Percentiles rank a stretch among this genome's conserved stretches.
Conservation (phyloP, 768 basidiomycete genomes). For the Pisolithus orientalis region DNA sequence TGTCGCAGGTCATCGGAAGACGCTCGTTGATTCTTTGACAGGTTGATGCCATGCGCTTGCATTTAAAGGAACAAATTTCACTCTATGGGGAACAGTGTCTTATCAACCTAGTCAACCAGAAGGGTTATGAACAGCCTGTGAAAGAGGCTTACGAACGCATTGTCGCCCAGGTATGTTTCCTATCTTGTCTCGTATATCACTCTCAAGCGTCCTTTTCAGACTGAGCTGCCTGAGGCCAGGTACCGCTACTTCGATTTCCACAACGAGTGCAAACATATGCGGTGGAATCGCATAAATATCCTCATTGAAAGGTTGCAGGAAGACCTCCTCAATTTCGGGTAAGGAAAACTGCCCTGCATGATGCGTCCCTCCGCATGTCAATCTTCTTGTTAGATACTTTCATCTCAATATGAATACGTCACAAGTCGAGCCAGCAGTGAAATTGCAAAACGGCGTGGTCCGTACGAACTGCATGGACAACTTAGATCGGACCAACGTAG, state of each 20-base stretch:
- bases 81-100: constrained; percentile 74
- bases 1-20: neutral
- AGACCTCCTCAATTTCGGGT: constrained; percentile 68
- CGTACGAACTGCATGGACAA: constrained; percentile 99
- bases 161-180: constrained; percentile 47
- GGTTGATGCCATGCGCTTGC: constrained; percentile 65
- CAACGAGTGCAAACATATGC: constrained; percentile 88
- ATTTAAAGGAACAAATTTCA: constrained; percentile 66
- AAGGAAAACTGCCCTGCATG: constrained; percentile 1
- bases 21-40: constrained; percentile 24
- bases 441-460: constrained; percentile 68
- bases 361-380: constrained; percentile 1
- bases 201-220: constrained; percentile 29
- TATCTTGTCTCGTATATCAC: neutral
- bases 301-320: constrained; percentile 73
- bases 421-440: constrained; percentile 36
- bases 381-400: constrained; percentile 57
- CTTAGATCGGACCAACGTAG: constrained; percentile 94
- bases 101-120: constrained; percentile 91
- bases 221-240: constrained; percentile 59
- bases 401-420: constrained; percentile 53
- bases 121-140: constrained; percentile 86
- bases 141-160: constrained; percentile 92
- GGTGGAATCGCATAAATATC: constrained; percentile 86
- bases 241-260: constrained; percentile 99